Base-by-base conservation (phyloP, 2,329 filamentous ascomycete genomes). In the Cladosporium phlei region DNA sequence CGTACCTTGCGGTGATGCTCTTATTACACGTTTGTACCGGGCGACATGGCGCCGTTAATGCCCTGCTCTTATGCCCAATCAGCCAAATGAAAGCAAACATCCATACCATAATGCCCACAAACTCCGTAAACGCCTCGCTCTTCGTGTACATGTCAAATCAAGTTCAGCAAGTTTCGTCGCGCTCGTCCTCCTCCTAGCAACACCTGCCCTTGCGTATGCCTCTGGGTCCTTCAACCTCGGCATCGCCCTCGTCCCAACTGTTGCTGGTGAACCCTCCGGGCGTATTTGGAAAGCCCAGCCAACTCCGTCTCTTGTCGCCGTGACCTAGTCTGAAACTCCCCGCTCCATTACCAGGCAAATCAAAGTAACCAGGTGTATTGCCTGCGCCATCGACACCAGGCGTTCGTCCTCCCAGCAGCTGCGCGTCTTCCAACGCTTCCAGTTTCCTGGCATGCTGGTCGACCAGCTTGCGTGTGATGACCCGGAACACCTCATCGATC, bases 401-500 rank as follows among this genome's bases (percentile, higher is more conserved):
- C 10, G 73, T 75, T n/a, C n/a, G n/a, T 19, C 65, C 63, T 7
- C 69, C 68, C 29, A 64, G 67, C 32, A 65, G 58, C 10, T 66
- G 63, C 14, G 73, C 68, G 44, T 44, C 40, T 28, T 34, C 22
- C 29, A 35, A 14, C 72, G 67, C 38, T 50, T 78, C 76, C 11
- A 76, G 62, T 35, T 72, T 74, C 47, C 74, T 73, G 33, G 83
- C 73, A 49, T 75, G 71, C 60, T 91, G 79, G 70, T 96, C 91
- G 4, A 84, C 82, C 14, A 85, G 69, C 69, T 95, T 95, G 59
- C 94, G 75, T 7, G 90, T 93, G 35, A 89, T 85, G 20, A 95
- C 88, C 2, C 91, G 79, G 59, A 97, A 97, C 0, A 98, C 89
- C 68, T 97, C 93, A 58, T 97, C 93, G 14, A 98, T 90, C 14